These are phyloP conservation scores for Pseudophaeomoniella oleicola DNA, from an alignment of 2,329 filamentous ascomycete genomes.

Conservation along the genomic window DNA sequence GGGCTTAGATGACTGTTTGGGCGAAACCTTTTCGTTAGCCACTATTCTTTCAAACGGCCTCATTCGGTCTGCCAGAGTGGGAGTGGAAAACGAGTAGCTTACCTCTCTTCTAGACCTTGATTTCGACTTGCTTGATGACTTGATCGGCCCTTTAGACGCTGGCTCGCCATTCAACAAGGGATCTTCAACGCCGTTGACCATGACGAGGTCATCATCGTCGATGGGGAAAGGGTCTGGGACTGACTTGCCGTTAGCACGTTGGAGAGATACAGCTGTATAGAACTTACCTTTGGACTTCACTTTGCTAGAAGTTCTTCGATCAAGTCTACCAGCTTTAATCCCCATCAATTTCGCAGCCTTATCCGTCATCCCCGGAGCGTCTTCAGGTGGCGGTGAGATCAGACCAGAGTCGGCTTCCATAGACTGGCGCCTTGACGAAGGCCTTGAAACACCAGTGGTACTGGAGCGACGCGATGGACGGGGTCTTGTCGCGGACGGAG, in stretches of 20 bases:
- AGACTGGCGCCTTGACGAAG: slow-evolving; percentile 50
- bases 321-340: slow-evolving; percentile 32
- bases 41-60: slow-evolving; percentile 8
- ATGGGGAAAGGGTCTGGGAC: slow-evolving; percentile 45
- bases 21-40: slow-evolving; percentile 10
- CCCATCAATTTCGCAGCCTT: slow-evolving; percentile 73
- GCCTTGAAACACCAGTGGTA: slow-evolving; percentile 37
- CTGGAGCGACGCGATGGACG: slow-evolving; percentile 52
- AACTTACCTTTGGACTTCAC: slow-evolving; percentile 24
- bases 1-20: slow-evolving; percentile 17
- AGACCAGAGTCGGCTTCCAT: slow-evolving; percentile 52
- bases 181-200: slow-evolving; percentile 38
- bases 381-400: slow-evolving; percentile 59
- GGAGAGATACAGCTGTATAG: neutral
- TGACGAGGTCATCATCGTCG: slow-evolving; percentile 48
- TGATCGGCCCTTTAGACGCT: slow-evolving; percentile 18
- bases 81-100: slow-evolving; percentile 7
- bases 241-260: slow-evolving; percentile 8
- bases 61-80: slow-evolving; percentile 4
- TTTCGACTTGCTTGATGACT: slow-evolving; percentile 16
- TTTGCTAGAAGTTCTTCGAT: slow-evolving; percentile 35
- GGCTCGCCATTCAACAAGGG: slow-evolving; percentile 14
- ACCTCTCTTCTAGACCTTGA: slow-evolving; percentile 22
- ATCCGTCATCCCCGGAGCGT: slow-evolving; percentile 47
- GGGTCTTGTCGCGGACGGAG: slow-evolving; percentile 45